Base-by-base conservation (phyloP, 2,329 filamentous ascomycete genomes). In the Dothidotthia symphoricarpi region DNA sequence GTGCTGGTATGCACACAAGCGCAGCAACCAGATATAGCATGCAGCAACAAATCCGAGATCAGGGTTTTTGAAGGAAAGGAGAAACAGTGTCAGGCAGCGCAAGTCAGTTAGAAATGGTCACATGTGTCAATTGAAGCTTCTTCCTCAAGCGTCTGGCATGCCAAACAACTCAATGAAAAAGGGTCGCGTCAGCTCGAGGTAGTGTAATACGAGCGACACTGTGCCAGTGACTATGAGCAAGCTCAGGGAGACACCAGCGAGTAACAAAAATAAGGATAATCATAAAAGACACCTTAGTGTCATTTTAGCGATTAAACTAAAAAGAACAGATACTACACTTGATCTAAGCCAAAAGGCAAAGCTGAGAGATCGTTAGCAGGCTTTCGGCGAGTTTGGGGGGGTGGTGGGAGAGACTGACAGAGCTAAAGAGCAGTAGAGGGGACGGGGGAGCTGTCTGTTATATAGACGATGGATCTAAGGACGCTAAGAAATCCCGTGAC, bases 81-180 rank as follows among this genome's bases (percentile, higher is more conserved):
- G n/a, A n/a, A n/a, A n/a, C n/a, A n/a, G n/a, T n/a, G n/a, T n/a
- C n/a, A n/a, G n/a, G n/a, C n/a, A n/a, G n/a, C n/a, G n/a, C n/a
- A n/a, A n/a, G n/a, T n/a, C n/a, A n/a, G n/a, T n/a, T n/a, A n/a
- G n/a, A n/a, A n/a, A n/a, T n/a, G n/a, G n/a, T n/a, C n/a, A n/a
- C n/a, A n/a, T n/a, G n/a, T n/a, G n/a, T n/a, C n/a, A n/a, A n/a
- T n/a, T n/a, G n/a, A n/a, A n/a, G n/a, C 46, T 61, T 73, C 78
- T 82, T 82, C 81, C 70, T 79, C 76, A 74, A 76, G 61, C 54
- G 68, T 62, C 64, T 68, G 71, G 71, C 53, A 69, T 73, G 73
- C 77, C 73, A 71, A 57, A 63, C 63, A 59, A 47, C 55, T 72
- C 70, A 80, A 82, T 77, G 80, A 82, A 82, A 80, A 80, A 47